Base-by-base conservation (phyloP, 202 grass and related monocot genomes). In the Sporobolus alterniflorus region DNA sequence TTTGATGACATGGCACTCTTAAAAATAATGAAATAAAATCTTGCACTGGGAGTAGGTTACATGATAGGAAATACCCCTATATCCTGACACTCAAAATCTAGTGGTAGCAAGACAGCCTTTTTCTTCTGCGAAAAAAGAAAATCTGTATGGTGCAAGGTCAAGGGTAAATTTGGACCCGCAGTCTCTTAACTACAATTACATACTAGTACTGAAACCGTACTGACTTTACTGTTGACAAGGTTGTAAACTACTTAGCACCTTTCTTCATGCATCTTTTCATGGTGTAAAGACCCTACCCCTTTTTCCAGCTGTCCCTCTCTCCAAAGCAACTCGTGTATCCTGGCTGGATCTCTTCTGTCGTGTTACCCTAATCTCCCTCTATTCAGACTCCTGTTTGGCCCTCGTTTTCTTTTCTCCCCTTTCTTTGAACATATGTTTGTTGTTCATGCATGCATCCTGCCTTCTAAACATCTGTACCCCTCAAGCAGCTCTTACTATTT, bases 271-370 rank as follows among this genome's bases (percentile, higher is more conserved):
- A 30, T 18, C 17, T 59, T 34, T 61, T 60, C 42, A 18, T 67
- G 29, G 28, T 56, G 54, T 36, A 89, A 85, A 76, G 82, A 81
- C 46, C 32, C 60, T 20, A 64, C 9, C 33, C 61, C 0, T 64
- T 71, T 36, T 76, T 40, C 73, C 49, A 82, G 49, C 59, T 28
- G 31, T 67, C 81, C 78, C 64, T 81, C 76, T 81, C 39, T 65
- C 77, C 70, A 83, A 83, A 78, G 44, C 71, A 39, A 34, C 71
- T 40, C 70, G 18, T 32, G 14, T 46, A 25, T 15, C 41, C 40
- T 66, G 66, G 74, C 59, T 43, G 20, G 59, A 50, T 24, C 30
- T 83, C 18, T 60, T 69, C 34, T 57, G 42, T 26, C 15, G 51
- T 24, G 32, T 12, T 50, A 16, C 51, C 67, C 83, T 16, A 75